These are phyloP conservation scores for Leccinum barrowsii DNA, from an alignment of 768 basidiomycete genomes.

Conservation along the genomic window DNA sequence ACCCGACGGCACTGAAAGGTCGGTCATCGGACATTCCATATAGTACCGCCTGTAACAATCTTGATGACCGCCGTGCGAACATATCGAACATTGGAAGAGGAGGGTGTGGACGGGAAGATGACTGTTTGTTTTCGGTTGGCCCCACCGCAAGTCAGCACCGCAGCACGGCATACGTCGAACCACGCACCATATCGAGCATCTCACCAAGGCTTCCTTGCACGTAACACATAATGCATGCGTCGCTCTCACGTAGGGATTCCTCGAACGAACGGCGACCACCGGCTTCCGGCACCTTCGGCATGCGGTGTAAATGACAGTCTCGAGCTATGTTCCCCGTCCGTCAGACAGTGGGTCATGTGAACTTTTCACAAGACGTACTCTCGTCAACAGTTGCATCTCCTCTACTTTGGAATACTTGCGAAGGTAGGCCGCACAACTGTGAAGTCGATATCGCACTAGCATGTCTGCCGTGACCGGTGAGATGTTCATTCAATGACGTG, in stretches of 20 bases:
- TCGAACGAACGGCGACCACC: conserved; percentile 38
- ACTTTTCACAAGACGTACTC: conserved; percentile 36
- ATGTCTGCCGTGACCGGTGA: conserved; percentile 43
- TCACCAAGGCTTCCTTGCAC: conserved; percentile 48
- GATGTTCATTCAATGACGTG: background rate
- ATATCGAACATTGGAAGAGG: conserved; percentile 71
- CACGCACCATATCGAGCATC: conserved; percentile 73
- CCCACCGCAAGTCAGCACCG: background rate
- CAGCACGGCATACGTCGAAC: background rate
- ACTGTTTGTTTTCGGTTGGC: conserved; percentile 33
- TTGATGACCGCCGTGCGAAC: conserved; percentile 80
- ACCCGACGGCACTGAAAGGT: conserved; percentile 27
- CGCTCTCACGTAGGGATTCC: conserved; percentile 32
- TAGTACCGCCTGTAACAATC: conserved; percentile 73
- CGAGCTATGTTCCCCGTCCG: conserved; percentile 47
- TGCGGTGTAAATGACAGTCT: conserved; percentile 66
- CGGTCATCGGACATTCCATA: conserved; percentile 52
- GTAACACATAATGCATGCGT: conserved; percentile 53
- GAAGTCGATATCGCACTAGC: conserved; percentile 56
- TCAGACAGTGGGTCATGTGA: background rate
- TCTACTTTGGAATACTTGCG: conserved; percentile 59
- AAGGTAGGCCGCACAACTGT: conserved; percentile 69
- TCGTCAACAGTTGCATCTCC: conserved; percentile 49
- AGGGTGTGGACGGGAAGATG: conserved; percentile 72
- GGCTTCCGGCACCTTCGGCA: conserved; percentile 72